These are phyloP conservation scores for Umbelopsis vinacea DNA, from an alignment of 192 early-diverging fungal species.

Conservation along the genomic window DNA sequence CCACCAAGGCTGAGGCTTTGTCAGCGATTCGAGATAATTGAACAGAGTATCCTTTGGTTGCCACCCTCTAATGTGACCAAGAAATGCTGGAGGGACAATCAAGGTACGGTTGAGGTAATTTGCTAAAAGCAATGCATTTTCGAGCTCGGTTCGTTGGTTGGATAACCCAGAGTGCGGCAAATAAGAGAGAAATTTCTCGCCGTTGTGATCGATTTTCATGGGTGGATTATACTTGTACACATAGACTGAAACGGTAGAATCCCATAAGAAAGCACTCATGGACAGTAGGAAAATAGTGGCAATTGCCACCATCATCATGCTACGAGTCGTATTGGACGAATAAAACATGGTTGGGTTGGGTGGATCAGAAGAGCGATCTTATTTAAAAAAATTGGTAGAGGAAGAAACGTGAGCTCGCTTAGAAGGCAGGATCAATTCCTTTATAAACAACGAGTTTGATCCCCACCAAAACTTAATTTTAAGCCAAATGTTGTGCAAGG, in stretches of 20 bases:
- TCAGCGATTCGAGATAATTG: slow-evolving; percentile 40
- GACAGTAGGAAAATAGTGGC: neutral
- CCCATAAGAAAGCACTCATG: neutral
- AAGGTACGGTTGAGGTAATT: slow-evolving; percentile 59
- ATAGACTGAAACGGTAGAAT: neutral
- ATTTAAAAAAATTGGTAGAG: too few species aligned
- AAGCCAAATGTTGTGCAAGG: neutral
- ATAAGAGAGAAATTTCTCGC: slow-evolving; percentile 58
- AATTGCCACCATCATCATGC: neutral
- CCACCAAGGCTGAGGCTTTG: slow-evolving; percentile 45
- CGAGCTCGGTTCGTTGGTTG: slow-evolving; percentile 61
- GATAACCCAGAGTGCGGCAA: slow-evolving; percentile 59
- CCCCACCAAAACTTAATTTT: neutral
- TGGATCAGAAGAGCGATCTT: too few species aligned
- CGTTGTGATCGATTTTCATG: slow-evolving; percentile 15
- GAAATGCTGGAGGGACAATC: slow-evolving; percentile 56
- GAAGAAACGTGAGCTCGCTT: neutral
- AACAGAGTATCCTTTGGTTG: slow-evolving; percentile 39
- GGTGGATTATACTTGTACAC: neutral
- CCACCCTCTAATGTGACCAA: slow-evolving; percentile 55
- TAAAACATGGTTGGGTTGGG: neutral
- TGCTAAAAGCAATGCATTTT: slow-evolving; percentile 59
- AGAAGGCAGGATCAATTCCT: too few species aligned
- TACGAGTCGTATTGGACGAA: neutral
- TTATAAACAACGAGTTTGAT: neutral